A percentile compares a stretch with the other conserved stretches of the same genome.
phyloP scores from a whole-genome alignment of 305 asterid genomes.

The Salvia sclarea region DNA sequence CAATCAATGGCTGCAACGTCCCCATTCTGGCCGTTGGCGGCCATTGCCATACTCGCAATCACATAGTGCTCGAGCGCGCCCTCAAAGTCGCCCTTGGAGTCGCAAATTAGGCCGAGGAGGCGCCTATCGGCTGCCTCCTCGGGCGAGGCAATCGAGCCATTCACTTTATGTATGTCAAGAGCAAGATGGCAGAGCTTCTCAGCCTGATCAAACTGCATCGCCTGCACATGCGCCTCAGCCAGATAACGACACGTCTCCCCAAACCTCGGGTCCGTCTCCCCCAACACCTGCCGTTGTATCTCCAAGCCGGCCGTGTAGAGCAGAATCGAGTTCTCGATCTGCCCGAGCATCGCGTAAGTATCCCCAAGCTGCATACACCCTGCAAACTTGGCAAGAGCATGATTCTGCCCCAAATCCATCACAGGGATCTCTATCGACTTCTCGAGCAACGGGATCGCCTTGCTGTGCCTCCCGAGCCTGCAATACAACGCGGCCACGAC shows the following conservation, averaged over 20 bases:
- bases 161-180: conserved; percentile 63
- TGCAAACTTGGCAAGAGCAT: conserved; percentile 88
- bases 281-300: conserved; percentile 78
- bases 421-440: conserved; percentile 71
- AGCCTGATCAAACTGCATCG: conserved; percentile 84
- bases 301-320: conserved; percentile 80
- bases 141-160: conserved; percentile 47
- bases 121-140: conserved; percentile 93
- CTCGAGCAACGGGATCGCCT: conserved; percentile 83
- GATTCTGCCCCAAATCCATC: conserved; percentile 75
- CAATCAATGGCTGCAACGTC: conserved; percentile 84
- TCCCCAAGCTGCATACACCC: conserved; percentile 99
- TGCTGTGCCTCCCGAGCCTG: conserved; percentile 53
- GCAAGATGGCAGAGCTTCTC: conserved; percentile 77
- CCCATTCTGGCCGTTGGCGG: conserved; percentile 61
- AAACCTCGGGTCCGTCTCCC: conserved; percentile 71
- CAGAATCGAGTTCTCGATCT: conserved; percentile 74
- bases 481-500: conserved; percentile 71
- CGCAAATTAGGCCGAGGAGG: conserved; percentile 78
- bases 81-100: conserved; percentile 83
- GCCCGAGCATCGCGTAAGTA: conserved; percentile 83
- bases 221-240: conserved; percentile 96
- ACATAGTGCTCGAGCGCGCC: conserved; percentile 87
- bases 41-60: conserved; percentile 91
- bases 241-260: conserved; percentile 91